Conservation (phyloP, 176 grass and related monocot genomes). For the Juncus effusus region DNA sequence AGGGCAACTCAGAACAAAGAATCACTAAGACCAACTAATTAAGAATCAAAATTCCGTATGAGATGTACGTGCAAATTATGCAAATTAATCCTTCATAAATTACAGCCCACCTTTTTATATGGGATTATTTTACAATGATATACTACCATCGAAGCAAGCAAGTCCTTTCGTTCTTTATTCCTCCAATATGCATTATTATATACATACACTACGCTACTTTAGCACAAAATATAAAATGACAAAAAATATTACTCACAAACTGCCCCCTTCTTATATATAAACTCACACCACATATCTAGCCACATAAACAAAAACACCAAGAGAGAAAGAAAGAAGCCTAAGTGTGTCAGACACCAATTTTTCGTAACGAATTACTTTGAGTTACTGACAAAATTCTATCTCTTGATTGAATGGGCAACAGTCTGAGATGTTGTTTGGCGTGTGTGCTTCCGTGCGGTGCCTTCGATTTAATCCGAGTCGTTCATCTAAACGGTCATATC, state of each 20-base stretch:
- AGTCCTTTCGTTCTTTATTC: slow-evolving; percentile 6
- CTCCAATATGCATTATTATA: slow-evolving; percentile 18
- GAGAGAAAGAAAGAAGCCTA: not conserved
- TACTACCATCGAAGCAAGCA: slow-evolving; percentile 17
- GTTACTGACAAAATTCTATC: not conserved
- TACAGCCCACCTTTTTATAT: not conserved
- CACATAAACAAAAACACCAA: slow-evolving; percentile 5
- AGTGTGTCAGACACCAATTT: too few relatives aligned
- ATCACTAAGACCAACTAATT: not conserved
- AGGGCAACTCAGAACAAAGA: not conserved
- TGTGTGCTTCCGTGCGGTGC: slow-evolving; percentile 90
- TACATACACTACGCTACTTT: slow-evolving; percentile 11
- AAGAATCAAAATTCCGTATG: not conserved
- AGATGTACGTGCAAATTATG: too few relatives aligned
- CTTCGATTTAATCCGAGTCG: slow-evolving; percentile 70
- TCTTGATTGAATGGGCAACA: slow-evolving; percentile 64
- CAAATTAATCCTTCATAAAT: not conserved
- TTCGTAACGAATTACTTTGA: slow-evolving; percentile 6
- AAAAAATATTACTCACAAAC: not conserved
- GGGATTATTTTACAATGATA: slow-evolving; percentile 5
- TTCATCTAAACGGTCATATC: slow-evolving; percentile 71
- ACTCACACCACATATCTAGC: not conserved
- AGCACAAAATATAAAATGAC: slow-evolving; percentile 10
- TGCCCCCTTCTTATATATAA: slow-evolving; percentile 14
- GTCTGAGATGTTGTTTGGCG: slow-evolving; percentile 67